Evolutionary conservation across 1,139 yeast species (phyloP).

Genomic region (Yamadazyma songkhlaensis): DNA sequence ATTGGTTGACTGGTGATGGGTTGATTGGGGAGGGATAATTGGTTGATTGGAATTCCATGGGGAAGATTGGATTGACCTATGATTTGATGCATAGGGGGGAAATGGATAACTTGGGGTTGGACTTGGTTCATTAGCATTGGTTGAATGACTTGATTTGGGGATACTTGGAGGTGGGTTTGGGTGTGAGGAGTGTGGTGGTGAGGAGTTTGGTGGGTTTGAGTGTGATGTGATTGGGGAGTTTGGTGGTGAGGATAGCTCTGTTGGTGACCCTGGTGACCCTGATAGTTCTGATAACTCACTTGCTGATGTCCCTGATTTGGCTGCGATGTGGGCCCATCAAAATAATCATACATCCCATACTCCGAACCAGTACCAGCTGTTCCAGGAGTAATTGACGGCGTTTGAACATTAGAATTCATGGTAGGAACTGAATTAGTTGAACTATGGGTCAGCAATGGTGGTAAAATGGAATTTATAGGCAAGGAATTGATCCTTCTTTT

Average conservation of each 20-base stretch:
- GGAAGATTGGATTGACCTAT: not conserved
- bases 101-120: conserved; percentile 2
- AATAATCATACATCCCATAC: conserved; percentile 3
- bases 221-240: not conserved
- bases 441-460: conserved; percentile 2
- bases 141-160: not conserved
- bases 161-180: not conserved
- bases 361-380: conserved; percentile 8
- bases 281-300: not conserved
- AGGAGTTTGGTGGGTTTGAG: conserved; percentile 1
- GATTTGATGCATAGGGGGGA: conserved; percentile 1
- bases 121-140: not conserved
- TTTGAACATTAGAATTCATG: not conserved
- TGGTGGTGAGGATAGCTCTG: not conserved
- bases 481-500: conserved; percentile 6
- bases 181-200: conserved; percentile 1
- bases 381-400: conserved; percentile 5
- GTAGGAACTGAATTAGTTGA: conserved; percentile 2
- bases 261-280: not conserved
- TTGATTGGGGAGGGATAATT: not conserved
- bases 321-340: not conserved
- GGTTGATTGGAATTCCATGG: not conserved
- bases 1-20: too few species aligned
- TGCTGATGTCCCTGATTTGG: too few species aligned
- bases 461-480: conserved; percentile 4